Evolutionary conservation across 2,329 filamentous ascomycete genomes (phyloP), one percentile per base, ranked within the genome.

Genomic region (Chaetomium strumarium): DNA sequence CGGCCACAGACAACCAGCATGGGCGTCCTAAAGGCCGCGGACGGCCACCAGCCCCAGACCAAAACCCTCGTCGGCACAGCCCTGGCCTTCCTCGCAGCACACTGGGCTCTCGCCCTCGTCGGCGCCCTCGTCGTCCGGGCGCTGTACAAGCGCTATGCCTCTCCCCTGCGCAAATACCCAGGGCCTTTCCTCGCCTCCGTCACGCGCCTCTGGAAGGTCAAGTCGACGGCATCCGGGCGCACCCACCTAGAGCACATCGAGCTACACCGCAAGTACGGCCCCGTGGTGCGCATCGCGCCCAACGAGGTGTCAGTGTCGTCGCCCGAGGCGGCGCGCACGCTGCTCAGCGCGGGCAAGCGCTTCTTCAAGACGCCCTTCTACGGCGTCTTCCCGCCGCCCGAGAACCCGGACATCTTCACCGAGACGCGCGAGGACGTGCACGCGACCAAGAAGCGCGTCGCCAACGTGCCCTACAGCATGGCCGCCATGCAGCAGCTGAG

Each of bases 361-460:
- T 78, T 78, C 65, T 70, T 73, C 66, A 79, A 79, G 68, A 78
- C 76, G 3, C 65, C 71, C 52, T 79, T 78, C 57, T 79, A 79
- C 60, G 67, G 63, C 37, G 77, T 80, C 7, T 80, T 80, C 60
- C 77, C 77, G 30, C 77, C 77, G 3, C 72, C 75, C 0, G 75
- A 78, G 64, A 79, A 80, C 65, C 76, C 77, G 6, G 77, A 80
- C 55, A 79, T 80, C 62, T 80, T 80, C 65, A 80, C 78, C 38
- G 77, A 80, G 63, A 73, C 70, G 14, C 68, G 76, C 49, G 77
- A 80, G 64, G 68, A 73, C 7, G 73, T 76, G n/a, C 78, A 81
- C 62, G 75, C 76, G 0, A 69, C 71, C 54, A 79, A 79, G 70
- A 80, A 80, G 66, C 72, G 75, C 61, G 73, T 76, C 5, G 73